Conservation (phyloP, 768 basidiomycete species). For the Termitomyces sp. region DNA sequence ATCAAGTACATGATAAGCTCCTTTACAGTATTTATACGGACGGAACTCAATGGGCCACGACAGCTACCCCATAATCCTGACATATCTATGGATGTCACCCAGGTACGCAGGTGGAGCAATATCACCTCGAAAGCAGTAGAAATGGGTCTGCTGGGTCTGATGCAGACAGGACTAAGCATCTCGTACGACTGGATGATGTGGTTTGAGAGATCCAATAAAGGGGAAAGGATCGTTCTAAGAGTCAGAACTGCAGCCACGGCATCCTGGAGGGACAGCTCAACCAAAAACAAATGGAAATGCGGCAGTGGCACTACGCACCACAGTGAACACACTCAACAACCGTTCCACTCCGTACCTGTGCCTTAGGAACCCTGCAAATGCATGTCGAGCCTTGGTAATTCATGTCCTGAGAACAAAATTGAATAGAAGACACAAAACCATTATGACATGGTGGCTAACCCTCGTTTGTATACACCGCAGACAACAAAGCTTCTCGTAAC, state of each 20-base stretch:
- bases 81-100: neutral
- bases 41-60: neutral
- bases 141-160: neutral
- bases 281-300: constrained; percentile 8
- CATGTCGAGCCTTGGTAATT: constrained; percentile 99
- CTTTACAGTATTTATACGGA: neutral
- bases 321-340: constrained; percentile 97
- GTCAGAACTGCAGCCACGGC: constrained; percentile 89
- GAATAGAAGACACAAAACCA: constrained; percentile 1
- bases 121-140: neutral
- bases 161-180: neutral
- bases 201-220: neutral
- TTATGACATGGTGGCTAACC: constrained; percentile 37
- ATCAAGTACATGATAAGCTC: constrained; percentile 4
- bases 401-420: constrained; percentile 70
- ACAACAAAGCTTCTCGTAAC: constrained; percentile 98
- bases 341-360: constrained; percentile 84
- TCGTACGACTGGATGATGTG: neutral
- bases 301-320: constrained; percentile 51
- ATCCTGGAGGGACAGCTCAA: constrained; percentile 47
- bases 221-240: constrained; percentile 39
- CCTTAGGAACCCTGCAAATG: constrained; percentile 95
- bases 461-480: constrained; percentile 93
- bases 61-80: neutral
- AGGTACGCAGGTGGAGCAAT: neutral